Percentiles rank a stretch among this genome's conserved stretches.
Evolutionary conservation across 129 eudicot species (phyloP).

Genomic region (Saposhnikovia divaricata): DNA sequence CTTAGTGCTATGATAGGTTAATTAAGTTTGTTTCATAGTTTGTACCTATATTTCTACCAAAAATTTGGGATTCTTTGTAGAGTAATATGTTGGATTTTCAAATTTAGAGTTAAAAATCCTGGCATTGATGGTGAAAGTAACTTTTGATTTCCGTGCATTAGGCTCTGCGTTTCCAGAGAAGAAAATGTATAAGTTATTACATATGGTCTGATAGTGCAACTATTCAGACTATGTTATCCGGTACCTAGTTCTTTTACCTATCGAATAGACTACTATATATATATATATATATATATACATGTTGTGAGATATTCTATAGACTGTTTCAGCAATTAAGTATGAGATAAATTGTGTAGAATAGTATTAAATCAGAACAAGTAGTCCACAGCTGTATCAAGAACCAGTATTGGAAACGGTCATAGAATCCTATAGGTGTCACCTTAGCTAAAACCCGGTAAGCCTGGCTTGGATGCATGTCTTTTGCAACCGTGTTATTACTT

Average conservation of each 20-base stretch:
- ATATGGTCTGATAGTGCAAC: not conserved
- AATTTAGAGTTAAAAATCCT: not conserved
- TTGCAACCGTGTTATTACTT: not conserved
- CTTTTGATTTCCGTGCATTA: not conserved
- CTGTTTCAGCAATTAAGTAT: not conserved
- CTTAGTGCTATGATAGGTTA: not conserved
- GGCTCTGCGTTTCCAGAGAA: not conserved
- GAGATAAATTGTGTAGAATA: not conserved
- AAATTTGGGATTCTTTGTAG: not conserved
- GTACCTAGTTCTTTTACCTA: not conserved
- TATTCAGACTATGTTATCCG: not conserved
- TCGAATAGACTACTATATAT: not conserved
- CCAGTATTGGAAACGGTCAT: not conserved
- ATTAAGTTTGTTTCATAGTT: not conserved
- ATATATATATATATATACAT: no score
- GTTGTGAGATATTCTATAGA: not conserved
- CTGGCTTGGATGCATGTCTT: not conserved
- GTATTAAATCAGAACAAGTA: not conserved
- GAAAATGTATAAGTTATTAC: not conserved
- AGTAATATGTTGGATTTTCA: not conserved
- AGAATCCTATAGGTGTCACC: not conserved
- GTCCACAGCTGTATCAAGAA: not conserved
- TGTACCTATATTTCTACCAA: not conserved
- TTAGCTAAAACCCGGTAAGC: not conserved
- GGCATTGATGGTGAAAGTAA: not conserved